Evolutionary conservation across 352 stramenopile species (phyloP).

Genomic region (Thraustotheca clavata): DNA sequence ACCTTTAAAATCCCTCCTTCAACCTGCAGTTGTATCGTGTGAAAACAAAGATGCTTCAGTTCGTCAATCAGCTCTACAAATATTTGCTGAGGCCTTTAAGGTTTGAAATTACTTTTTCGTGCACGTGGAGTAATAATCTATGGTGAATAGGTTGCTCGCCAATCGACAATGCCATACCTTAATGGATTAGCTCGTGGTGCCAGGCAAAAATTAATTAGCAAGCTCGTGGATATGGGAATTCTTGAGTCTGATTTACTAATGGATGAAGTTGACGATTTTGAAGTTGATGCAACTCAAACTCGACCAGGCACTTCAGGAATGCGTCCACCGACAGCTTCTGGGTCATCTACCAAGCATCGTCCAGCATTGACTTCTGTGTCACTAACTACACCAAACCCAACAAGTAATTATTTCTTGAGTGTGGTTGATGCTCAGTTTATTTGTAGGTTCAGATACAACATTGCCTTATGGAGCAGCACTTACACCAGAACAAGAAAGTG

Average conservation of each 20-base stretch:
- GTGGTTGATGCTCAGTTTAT: background rate
- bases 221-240: constrained; percentile 60
- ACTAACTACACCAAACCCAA: background rate
- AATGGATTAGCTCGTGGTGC: constrained; percentile 50
- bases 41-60: constrained; percentile 71
- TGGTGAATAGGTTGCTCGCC: constrained; percentile 35
- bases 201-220: constrained; percentile 74
- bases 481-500: constrained; percentile 44
- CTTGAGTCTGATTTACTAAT: constrained; percentile 71
- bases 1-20: constrained; percentile 55
- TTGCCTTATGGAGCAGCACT: constrained; percentile 66
- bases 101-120: background rate
- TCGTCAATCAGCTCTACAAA: constrained; percentile 48
- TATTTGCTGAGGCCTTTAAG: constrained; percentile 51
- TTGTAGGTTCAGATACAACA: constrained; percentile 22
- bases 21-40: constrained; percentile 52
- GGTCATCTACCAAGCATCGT: constrained; percentile 69
- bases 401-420: background rate
- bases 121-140: background rate
- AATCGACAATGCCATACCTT: constrained; percentile 56
- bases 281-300: constrained; percentile 30
- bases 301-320: constrained; percentile 50
- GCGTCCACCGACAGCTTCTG: constrained; percentile 56
- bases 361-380: constrained; percentile 53
- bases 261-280: constrained; percentile 80